Percentiles rank a stretch among this genome's conserved stretches.
Conservation (phyloP, 1,139 yeast species). For the Scheffersomyces quercinus region DNA sequence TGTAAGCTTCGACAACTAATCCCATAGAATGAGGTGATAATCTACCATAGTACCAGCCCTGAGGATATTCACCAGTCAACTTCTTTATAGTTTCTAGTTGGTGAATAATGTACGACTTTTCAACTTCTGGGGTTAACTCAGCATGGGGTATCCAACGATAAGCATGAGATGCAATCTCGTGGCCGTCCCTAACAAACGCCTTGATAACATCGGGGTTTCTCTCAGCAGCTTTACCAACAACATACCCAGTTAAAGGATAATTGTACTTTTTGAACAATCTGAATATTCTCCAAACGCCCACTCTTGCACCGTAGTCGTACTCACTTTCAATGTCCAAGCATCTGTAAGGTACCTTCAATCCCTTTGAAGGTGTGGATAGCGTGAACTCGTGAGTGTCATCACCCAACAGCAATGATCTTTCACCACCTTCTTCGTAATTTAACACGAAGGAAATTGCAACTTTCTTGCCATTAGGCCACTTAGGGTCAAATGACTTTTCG, state of each 20-base stretch:
- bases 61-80: constrained; percentile 28
- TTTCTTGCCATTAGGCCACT: constrained; percentile 34
- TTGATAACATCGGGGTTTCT: constrained; percentile 27
- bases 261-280: constrained; percentile 26
- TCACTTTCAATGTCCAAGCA: constrained; percentile 27
- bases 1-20: constrained; percentile 28
- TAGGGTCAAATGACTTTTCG: constrained; percentile 26
- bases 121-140: constrained; percentile 15
- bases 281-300: constrained; percentile 36
- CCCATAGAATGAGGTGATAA: constrained; percentile 29
- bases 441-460: constrained; percentile 34
- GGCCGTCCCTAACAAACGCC: constrained; percentile 36
- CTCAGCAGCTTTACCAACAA: constrained; percentile 38
- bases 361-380: constrained; percentile 19
- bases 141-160: constrained; percentile 37
- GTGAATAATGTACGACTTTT: constrained; percentile 17
- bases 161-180: constrained; percentile 39
- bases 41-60: constrained; percentile 36
- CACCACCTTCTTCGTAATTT: constrained; percentile 24
- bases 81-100: constrained; percentile 14
- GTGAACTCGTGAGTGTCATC: constrained; percentile 29
- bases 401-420: constrained; percentile 30
- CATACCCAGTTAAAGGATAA: constrained; percentile 32
- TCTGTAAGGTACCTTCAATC: constrained; percentile 13
- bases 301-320: constrained; percentile 32